phyloP scores from a whole-genome alignment of 805 yeast species.

The Brettanomyces anomalus region DNA sequence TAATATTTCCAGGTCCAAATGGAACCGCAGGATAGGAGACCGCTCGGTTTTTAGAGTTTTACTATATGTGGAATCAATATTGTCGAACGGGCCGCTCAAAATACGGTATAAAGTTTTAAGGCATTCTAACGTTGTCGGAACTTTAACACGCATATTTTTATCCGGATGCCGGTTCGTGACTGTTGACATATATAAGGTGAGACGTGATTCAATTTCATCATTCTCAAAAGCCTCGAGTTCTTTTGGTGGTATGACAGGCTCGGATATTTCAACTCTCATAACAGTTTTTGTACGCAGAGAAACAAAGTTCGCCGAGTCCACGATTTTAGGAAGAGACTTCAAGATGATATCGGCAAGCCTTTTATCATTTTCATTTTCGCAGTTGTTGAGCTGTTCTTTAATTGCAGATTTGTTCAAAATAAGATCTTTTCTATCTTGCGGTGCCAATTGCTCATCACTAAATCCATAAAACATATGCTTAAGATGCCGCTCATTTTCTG shows the following conservation, averaged over 20 bases:
- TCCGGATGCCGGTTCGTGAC: conserved; percentile 1
- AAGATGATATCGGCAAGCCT: conserved; percentile 9
- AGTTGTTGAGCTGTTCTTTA: neutral
- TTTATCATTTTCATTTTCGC: conserved; percentile 4
- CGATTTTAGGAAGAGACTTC: conserved; percentile 21
- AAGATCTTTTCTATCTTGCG: conserved; percentile 18
- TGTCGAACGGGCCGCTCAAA: conserved; percentile 54
- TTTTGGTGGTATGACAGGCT: conserved; percentile 38
- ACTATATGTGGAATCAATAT: conserved; percentile 33
- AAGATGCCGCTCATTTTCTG: conserved; percentile 3
- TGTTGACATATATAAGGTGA: conserved; percentile 26
- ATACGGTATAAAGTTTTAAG: conserved; percentile 53
- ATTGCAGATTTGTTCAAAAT: conserved; percentile 7
- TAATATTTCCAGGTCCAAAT: conserved; percentile 47
- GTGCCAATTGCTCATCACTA: conserved; percentile 17
- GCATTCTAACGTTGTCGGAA: conserved; percentile 51
- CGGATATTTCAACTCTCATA: conserved; percentile 45
- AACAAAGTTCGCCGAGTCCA: conserved; percentile 40
- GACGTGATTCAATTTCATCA: conserved; percentile 44
- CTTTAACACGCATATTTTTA: conserved; percentile 8
- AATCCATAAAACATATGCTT: conserved; percentile 22
- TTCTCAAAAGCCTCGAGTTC: conserved; percentile 41
- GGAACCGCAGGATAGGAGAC: conserved; percentile 31
- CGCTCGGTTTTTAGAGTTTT: conserved; percentile 49
- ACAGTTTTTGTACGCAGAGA: conserved; percentile 36